These are phyloP conservation scores for Leishmania lainsoni DNA, from an alignment of 208 protist species.

Conservation along the genomic window DNA sequence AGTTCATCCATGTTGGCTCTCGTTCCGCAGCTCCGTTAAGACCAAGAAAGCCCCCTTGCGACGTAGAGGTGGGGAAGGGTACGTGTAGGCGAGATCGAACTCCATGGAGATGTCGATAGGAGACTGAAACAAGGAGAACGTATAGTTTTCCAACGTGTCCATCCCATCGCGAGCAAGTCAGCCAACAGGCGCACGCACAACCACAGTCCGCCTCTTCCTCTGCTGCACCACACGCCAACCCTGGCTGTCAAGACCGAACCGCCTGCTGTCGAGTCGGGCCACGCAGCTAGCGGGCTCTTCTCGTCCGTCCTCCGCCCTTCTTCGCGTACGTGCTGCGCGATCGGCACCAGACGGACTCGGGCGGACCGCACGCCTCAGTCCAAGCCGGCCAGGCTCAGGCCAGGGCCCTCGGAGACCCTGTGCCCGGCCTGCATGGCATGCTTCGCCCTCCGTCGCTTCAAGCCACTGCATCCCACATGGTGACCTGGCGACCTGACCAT, in stretches of 20 bases:
- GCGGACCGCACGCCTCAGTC: background rate
- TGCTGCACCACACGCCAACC: background rate
- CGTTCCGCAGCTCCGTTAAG: background rate
- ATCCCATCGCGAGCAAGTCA: background rate
- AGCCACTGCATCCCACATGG: too few relatives aligned
- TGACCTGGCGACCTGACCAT: too few relatives aligned
- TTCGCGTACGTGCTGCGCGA: background rate
- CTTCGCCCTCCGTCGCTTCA: too few relatives aligned
- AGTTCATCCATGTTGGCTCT: background rate
- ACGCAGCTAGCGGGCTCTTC: background rate
- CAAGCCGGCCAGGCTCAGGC: too few relatives aligned
- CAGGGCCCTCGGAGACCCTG: too few relatives aligned
- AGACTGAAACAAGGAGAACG: background rate
- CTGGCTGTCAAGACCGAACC: background rate
- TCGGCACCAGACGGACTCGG: background rate
- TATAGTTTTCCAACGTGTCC: background rate
- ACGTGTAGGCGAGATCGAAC: background rate
- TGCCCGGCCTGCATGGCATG: too few relatives aligned
- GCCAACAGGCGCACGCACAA: background rate
- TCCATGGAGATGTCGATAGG: background rate
- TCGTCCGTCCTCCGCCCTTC: background rate
- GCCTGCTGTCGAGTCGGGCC: too few relatives aligned
- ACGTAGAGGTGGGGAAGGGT: background rate
- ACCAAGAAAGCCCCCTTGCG: background rate
- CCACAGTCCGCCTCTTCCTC: background rate